These are phyloP conservation scores for Pezicula neosporulosa DNA, from an alignment of 2,329 filamentous ascomycete species.

Conservation along the genomic window DNA sequence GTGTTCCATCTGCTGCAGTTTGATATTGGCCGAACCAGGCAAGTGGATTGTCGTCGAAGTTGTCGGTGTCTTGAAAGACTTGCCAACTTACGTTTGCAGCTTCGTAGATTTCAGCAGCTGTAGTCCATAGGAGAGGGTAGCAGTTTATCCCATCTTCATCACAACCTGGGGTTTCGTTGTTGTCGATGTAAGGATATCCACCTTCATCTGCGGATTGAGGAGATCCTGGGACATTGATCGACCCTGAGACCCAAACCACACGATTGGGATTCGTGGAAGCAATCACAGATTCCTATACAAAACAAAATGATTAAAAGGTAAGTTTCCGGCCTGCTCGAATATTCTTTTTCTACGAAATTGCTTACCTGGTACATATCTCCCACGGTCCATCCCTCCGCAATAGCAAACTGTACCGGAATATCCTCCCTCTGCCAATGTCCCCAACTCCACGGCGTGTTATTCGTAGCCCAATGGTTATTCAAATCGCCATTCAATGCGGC, in stretches of 20 bases:
- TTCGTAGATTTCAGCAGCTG: slow-evolving; percentile 39
- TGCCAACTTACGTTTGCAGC: slow-evolving; percentile 42
- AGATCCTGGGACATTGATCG: slow-evolving; percentile 40
- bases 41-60: slow-evolving; percentile 46
- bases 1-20: slow-evolving; percentile 31
- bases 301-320: background rate
- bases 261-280: slow-evolving; percentile 42
- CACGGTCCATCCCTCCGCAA: slow-evolving; percentile 51
- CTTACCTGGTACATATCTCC: slow-evolving; percentile 52
- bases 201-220: slow-evolving; percentile 36
- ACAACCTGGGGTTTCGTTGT: slow-evolving; percentile 43
- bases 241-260: slow-evolving; percentile 41
- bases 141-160: slow-evolving; percentile 37
- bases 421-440: slow-evolving; percentile 47
- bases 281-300: slow-evolving; percentile 36
- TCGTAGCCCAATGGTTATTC: slow-evolving; percentile 50
- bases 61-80: slow-evolving; percentile 41
- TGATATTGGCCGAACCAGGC: slow-evolving; percentile 43
- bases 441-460: slow-evolving; percentile 51
- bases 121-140: slow-evolving; percentile 45
- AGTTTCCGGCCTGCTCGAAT: too few species aligned
- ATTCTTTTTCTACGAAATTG: background rate
- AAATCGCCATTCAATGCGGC: slow-evolving; percentile 45
- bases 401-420: slow-evolving; percentile 50
- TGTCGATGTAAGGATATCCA: slow-evolving; percentile 38